These are phyloP conservation scores for Pyronema omphalodes DNA, from an alignment of 495 filamentous ascomycete genomes.

Conservation along the genomic window DNA sequence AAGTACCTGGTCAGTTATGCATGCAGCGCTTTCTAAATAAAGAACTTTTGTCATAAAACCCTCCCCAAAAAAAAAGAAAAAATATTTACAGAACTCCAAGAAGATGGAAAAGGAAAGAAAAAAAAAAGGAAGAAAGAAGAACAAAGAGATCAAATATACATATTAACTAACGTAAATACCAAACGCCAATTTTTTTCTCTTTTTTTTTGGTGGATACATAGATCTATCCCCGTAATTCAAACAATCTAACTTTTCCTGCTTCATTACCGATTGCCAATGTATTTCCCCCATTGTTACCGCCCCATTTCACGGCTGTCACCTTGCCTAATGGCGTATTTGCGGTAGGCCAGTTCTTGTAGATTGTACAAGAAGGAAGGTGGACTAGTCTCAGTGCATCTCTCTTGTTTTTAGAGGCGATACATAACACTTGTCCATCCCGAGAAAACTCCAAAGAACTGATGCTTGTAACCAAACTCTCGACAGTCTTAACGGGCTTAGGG, in stretches of 20 bases:
- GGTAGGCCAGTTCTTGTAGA: slow-evolving; percentile 95
- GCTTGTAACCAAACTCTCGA: slow-evolving; percentile 77
- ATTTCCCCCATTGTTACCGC: slow-evolving; percentile 43
- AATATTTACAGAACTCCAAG: too few species aligned
- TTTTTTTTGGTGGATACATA: too few species aligned
- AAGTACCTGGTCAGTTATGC: too few species aligned
- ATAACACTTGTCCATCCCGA: slow-evolving; percentile 74
- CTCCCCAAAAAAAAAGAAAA: too few species aligned
- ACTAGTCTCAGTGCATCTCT: slow-evolving; percentile 74
- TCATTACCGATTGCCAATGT: slow-evolving; percentile 67
- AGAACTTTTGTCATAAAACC: too few species aligned
- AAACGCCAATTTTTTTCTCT: background rate
- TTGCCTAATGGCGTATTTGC: slow-evolving; percentile 71
- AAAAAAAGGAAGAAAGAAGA: too few species aligned
- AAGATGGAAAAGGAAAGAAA: too few species aligned
- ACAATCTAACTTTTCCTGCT: slow-evolving; percentile 62
- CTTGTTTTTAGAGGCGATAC: slow-evolving; percentile 67
- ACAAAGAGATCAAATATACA: too few species aligned
- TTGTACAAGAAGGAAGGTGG: slow-evolving; percentile 78
- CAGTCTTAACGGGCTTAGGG: slow-evolving; percentile 47
- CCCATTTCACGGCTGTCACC: slow-evolving; percentile 62
- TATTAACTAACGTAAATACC: too few species aligned
- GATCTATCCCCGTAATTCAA: slow-evolving; percentile 59
- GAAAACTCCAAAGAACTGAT: slow-evolving; percentile 61
- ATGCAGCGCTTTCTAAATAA: too few species aligned